These are phyloP conservation scores for Thermoascus crustaceus DNA, from an alignment of 2,329 filamentous ascomycete genomes.

Conservation along the genomic window DNA sequence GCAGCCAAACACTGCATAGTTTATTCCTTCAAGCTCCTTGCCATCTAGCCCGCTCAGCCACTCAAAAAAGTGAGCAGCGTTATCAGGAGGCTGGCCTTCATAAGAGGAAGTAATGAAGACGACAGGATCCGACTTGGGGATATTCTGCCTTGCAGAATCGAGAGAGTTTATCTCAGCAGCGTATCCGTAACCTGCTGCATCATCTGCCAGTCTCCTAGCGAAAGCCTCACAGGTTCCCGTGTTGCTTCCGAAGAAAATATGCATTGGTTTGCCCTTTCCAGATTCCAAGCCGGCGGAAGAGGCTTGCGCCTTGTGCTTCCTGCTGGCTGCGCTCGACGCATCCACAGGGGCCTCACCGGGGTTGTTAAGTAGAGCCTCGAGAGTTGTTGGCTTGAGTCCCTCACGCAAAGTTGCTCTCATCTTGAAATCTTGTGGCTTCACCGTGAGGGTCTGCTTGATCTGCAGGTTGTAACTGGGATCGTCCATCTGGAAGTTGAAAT, in stretches of 20 bases:
- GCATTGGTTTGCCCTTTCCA: slow-evolving; percentile 41
- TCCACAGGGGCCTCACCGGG: slow-evolving; percentile 8
- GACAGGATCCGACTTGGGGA: slow-evolving; percentile 54
- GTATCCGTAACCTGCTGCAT: slow-evolving; percentile 55
- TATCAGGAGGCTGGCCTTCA: slow-evolving; percentile 66
- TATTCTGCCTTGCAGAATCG: slow-evolving; percentile 52
- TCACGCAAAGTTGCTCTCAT: slow-evolving; percentile 53
- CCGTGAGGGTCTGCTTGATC: slow-evolving; percentile 32
- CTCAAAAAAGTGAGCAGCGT: slow-evolving; percentile 58
- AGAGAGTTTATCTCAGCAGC: slow-evolving; percentile 48
- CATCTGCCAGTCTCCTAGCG: slow-evolving; percentile 53
- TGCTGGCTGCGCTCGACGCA: slow-evolving; percentile 6
- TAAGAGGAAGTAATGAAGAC: slow-evolving; percentile 64
- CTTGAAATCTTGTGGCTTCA: slow-evolving; percentile 48
- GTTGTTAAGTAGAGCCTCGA: slow-evolving; percentile 31
- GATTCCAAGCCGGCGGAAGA: slow-evolving; percentile 3
- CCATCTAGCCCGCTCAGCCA: slow-evolving; percentile 54
- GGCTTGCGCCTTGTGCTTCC: slow-evolving; percentile 15
- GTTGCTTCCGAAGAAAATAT: slow-evolving; percentile 67
- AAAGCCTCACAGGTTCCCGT: slow-evolving; percentile 66
- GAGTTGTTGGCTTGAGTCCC: slow-evolving; percentile 35
- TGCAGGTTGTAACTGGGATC: slow-evolving; percentile 43
- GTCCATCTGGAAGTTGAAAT: slow-evolving; percentile 58
- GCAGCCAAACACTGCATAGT: slow-evolving; percentile 63
- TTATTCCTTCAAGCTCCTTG: slow-evolving; percentile 47